These are phyloP conservation scores for Colletotrichum sp. DNA, from an alignment of 2,329 filamentous ascomycete genomes.

Conservation along the genomic window DNA sequence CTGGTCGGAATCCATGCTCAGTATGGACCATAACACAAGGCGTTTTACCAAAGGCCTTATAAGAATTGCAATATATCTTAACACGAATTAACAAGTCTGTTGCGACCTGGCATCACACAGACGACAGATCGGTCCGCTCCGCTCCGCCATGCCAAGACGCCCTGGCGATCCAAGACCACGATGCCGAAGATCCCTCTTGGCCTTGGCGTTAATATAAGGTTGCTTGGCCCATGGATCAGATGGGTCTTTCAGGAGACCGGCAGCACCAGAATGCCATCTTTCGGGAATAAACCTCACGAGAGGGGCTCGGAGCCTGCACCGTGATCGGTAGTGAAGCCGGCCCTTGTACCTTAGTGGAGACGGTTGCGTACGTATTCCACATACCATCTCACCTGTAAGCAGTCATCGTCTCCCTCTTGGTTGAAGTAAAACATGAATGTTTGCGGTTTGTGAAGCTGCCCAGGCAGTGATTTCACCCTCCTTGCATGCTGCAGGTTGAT, in stretches of 20 bases:
- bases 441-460: not conserved
- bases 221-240: not conserved
- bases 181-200: constrained; percentile 6
- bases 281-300: not conserved
- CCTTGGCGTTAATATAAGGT: constrained; percentile 3
- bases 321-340: not conserved
- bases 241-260: not conserved
- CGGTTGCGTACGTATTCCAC: not conserved
- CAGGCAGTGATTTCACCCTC: not conserved
- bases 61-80: no score
- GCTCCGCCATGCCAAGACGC: not conserved
- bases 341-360: not conserved
- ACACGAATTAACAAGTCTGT: no score
- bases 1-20: no score
- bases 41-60: no score
- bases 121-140: not conserved
- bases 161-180: not conserved
- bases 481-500: not conserved
- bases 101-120: not conserved
- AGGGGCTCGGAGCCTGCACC: not conserved
- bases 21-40: no score
- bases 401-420: not conserved
- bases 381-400: not conserved
- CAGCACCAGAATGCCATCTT: not conserved
- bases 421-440: not conserved